These are phyloP conservation scores for Solanum piurae DNA, from an alignment of 257 asterid species.

Conservation along the genomic window DNA sequence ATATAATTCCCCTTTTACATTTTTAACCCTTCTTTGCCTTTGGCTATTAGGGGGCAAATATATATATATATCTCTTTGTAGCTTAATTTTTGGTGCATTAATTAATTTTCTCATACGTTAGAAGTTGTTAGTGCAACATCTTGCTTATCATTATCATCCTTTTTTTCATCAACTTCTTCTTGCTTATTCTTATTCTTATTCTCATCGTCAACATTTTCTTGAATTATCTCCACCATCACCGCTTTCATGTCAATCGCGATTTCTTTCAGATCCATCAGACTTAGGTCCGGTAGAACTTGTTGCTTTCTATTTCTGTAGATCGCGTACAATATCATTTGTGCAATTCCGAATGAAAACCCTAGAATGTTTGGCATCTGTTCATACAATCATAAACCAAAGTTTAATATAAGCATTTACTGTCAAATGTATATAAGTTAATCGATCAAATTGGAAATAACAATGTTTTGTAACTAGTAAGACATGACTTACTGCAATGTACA, in stretches of 20 bases:
- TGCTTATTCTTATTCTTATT: neutral
- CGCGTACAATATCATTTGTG: conserved; percentile 21
- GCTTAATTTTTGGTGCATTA: neutral
- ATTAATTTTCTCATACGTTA: neutral
- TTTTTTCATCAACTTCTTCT: neutral
- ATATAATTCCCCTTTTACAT: neutral
- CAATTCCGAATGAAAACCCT: conserved; percentile 20
- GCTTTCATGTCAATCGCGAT: neutral
- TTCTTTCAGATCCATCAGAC: neutral
- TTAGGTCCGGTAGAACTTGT: conserved; percentile 4
- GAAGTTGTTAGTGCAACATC: neutral
- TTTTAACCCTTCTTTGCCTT: neutral
- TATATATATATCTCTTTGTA: neutral
- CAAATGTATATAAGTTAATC: neutral
- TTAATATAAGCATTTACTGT: neutral
- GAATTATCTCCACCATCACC: neutral
- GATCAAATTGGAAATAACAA: neutral
- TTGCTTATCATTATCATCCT: neutral
- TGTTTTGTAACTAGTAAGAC: neutral
- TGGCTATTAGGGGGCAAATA: neutral
- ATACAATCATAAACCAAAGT: neutral
- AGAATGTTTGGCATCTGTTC: conserved; percentile 23
- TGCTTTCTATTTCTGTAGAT: conserved; percentile 13
- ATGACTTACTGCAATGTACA: conserved; percentile 60
- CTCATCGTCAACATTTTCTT: neutral